Evolutionary conservation across 257 asterid genomes (phyloP), one percentile per base, ranked within the genome.

Genomic region (Solanum dulcamara): DNA sequence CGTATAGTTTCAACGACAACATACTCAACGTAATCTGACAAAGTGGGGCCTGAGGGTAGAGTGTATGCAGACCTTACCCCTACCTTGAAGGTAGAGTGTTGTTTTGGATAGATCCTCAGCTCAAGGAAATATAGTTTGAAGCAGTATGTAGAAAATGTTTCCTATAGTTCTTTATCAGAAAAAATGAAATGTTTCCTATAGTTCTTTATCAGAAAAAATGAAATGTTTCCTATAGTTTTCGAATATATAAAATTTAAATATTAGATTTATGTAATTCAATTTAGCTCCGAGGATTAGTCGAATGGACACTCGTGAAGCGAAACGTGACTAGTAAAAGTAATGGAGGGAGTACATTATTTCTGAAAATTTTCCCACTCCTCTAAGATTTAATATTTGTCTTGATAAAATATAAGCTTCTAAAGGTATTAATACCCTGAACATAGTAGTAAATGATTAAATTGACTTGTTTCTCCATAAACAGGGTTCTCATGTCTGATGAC

Each of bases 401-500:
- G 30, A 35, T 38, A 71, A 70, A 71, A 71, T 20, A 37, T 37
- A 71, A 37, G 32, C 18, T 71, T 71, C 10, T 71, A n/a, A 71
- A 32, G 75, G 66, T 22, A 71, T 71, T 12, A 20, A 37, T 71
- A 12, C 24, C 80, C 22, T 22, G 33, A 72, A 72, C n/a, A 40
- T 7, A 38, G 20, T 35, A 37, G 32, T 37, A 22, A 67, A 22
- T 37, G 9, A 71, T 37, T 11, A 22, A 22, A 38, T 7, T 72
- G 7, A 72, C 53, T 35, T 88, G 33, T 71, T 85, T 57, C 72
- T 81, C 60, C 48, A 32, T 46, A 28, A 85, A 10, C 88, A 96
- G 98, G 99, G 99, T 50, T 93, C 90, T 86, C 87, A 13, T 91
- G 89, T 87, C 97, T 96, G 70, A 64, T 60, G 80, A 81, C 93